These are phyloP conservation scores for Suillus cothurnatus DNA, from an alignment of 768 basidiomycete genomes.

Conservation along the genomic window DNA sequence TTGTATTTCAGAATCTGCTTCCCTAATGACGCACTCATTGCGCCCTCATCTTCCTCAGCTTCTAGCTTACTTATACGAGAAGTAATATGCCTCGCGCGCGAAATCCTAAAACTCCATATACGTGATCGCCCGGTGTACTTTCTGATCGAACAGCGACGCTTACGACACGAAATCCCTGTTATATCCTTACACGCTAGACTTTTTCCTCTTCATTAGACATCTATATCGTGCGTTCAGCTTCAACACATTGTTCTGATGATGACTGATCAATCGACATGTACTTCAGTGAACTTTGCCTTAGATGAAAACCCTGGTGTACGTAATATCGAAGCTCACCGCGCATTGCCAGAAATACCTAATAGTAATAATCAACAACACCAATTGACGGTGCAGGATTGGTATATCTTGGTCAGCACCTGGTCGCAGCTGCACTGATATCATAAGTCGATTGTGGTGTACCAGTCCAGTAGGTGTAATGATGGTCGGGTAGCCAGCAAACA, in stretches of 20 bases:
- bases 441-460: not conserved
- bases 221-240: not conserved
- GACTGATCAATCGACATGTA: not conserved
- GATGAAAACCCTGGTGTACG: not conserved
- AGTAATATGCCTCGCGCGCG: not conserved
- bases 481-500: no score
- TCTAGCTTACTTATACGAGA: not conserved
- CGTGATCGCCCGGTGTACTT: not conserved
- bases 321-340: not conserved
- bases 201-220: not conserved
- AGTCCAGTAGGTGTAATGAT: no score
- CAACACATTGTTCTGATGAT: not conserved
- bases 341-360: not conserved
- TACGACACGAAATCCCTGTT: not conserved
- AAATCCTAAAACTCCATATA: not conserved
- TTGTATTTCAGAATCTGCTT: not conserved
- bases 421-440: not conserved
- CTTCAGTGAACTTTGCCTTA: not conserved
- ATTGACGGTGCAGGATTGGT: not conserved
- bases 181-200: not conserved
- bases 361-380: not conserved
- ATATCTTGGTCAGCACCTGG: not conserved
- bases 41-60: not conserved
- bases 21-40: not conserved
- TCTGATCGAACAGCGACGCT: not conserved